phyloP scores from a whole-genome alignment of 805 yeast species.

The Limtongia smithiae region DNA sequence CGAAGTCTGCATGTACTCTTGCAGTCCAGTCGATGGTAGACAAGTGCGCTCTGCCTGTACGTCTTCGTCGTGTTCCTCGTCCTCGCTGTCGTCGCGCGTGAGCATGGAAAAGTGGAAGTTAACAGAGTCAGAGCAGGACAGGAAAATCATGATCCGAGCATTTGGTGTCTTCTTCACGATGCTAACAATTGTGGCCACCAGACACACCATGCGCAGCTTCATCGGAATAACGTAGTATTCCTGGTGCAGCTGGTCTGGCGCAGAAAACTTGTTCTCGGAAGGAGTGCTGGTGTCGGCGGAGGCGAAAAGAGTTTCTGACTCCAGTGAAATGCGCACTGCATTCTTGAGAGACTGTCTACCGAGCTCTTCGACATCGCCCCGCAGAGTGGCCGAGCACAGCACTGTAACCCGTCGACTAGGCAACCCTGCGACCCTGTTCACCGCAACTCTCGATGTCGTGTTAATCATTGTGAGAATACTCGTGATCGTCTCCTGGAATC shows the following conservation, averaged over 20 bases:
- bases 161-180: constrained; percentile 39
- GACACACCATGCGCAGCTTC: constrained; percentile 77
- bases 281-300: neutral
- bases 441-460: constrained; percentile 42
- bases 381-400: constrained; percentile 92
- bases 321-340: constrained; percentile 51
- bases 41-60: constrained; percentile 29
- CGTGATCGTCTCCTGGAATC: constrained; percentile 89
- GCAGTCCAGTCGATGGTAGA: constrained; percentile 7
- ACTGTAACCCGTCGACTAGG: constrained; percentile 73
- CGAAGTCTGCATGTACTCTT: constrained; percentile 28
- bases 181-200: constrained; percentile 61
- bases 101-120: constrained; percentile 83
- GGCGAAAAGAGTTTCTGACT: neutral
- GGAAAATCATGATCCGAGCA: constrained; percentile 59
- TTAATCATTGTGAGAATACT: constrained; percentile 64
- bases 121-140: constrained; percentile 95
- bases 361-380: constrained; percentile 70
- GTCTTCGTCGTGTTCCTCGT: constrained; percentile 35
- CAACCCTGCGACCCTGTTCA: constrained; percentile 43
- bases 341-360: constrained; percentile 73
- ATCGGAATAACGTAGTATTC: constrained; percentile 85
- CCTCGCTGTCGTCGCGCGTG: constrained; percentile 49
- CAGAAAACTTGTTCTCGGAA: constrained; percentile 41
- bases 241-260: constrained; percentile 89